Evolutionary conservation across 345 rosid species (phyloP), one percentile per base, ranked within the genome.

Genomic region (Hibiscus tridactylites): DNA sequence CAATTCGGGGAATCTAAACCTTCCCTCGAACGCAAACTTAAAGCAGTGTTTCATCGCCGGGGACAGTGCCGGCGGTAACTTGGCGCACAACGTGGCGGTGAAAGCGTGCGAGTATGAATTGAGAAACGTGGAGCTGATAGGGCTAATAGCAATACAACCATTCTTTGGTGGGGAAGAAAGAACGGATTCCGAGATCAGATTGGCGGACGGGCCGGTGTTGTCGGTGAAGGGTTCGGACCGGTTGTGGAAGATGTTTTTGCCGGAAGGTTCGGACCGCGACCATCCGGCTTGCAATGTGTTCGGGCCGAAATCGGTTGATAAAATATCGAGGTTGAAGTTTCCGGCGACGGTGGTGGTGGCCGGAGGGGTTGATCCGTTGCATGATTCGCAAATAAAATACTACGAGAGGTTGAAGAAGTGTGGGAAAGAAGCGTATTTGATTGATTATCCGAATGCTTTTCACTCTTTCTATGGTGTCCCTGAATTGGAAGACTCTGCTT

Each of bases 321-420:
- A 33, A 31, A 74, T 77, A 2, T 65, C 76, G 13, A 71, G 31
- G 9, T 8, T 80, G 37, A 56, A 66, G 10, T 74, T 77, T 28
- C 83, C 81, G 13, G 31, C 39, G 1, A 71, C 79, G 7, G 16
- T 77, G 2, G 71, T 77, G 62, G 9, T 77, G 5, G 77, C 70
- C 1, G 83, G 79, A 4, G 85, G 83, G 29, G 3, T 79, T 1
- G 87, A 84, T 70, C 83, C 80, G 42, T 61, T 84, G 21, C 58
- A 79, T n/a, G 87, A 84, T 52, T 79, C 85, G 87, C 80, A 84
- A 60, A 77, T 68, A 12, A 75, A 77, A 68, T 82, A 84, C 70
- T 65, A 49, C 7, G 60, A 80, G 16, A 76, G 83, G 58, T 52
- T 84, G 62, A 74, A 39, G 79, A 73, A 50, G 37, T 59, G 64